Base-by-base conservation (phyloP, 169 alveolate genomes). In the Theileria equi region DNA sequence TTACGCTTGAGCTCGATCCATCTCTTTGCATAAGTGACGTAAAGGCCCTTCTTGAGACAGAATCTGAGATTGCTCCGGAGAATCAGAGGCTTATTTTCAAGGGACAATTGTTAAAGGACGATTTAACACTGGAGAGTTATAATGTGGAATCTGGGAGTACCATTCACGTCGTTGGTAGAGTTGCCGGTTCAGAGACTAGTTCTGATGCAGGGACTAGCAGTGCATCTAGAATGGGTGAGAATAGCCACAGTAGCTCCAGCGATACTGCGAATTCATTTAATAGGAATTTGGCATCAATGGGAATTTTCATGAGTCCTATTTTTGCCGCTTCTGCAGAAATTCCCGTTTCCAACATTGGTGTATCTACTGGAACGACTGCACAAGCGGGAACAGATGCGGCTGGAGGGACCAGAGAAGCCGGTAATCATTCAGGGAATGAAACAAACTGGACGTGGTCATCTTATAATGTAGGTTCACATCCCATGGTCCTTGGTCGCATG, bases 21-120 rank as follows among this genome's bases (percentile, higher is more conserved):
- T 66, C 44, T 29, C 19, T 5, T 25, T n/a, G 19, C 11, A 35
- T 73, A 26, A 26, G 69, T 23, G 66, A 64, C 35, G 53, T 76
- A 10, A 76, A 76, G 64, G 55, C 21, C 8, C 32, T 65, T 3
- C 45, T 76, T 16, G 73, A 63, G 41, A 43, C 34, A n/a, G 57
- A 64, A 2, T 65, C 62, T 36, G 80, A 48, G 21, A 23, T 64
- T 8, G 29, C 72, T 23, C 60, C 85, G 10, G 58, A 13, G 11
- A 44, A 32, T 44, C 80, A 53, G 41, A 63, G 80, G 17, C 65
- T 76, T 7, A 76, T 76, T 8, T 65, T 38, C 68, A 63, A 45
- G 54, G 85, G 85, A 2, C 85, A 76, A 11, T 60, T 31, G 28
- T 61, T 76, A 43, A 34, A 1, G 49, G 80, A 76, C 47, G 73